These are phyloP conservation scores for Brassica juncea DNA, from an alignment of 345 rosid species.

Conservation along the genomic window DNA sequence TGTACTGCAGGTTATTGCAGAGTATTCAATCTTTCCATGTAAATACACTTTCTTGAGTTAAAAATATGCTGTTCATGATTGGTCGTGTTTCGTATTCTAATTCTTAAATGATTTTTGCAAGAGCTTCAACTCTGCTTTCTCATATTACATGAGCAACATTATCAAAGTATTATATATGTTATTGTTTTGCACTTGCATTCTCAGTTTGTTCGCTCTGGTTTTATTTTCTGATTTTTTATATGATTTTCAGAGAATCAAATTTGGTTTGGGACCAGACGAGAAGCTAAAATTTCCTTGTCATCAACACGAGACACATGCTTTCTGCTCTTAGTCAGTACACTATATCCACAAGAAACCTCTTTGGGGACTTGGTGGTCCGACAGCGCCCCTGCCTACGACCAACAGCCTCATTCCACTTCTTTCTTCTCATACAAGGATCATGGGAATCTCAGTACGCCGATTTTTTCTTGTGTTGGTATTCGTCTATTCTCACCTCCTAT, in stretches of 20 bases:
- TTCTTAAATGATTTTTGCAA: not conserved
- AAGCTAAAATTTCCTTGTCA: slow-evolving; percentile 45
- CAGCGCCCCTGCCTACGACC: slow-evolving; percentile 64
- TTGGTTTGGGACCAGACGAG: slow-evolving; percentile 86
- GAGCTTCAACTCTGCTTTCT: not conserved
- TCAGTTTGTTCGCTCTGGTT: slow-evolving; percentile 4
- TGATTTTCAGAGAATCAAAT: slow-evolving; percentile 66
- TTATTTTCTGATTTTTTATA: slow-evolving; percentile 10
- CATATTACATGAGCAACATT: not conserved
- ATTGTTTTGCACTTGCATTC: slow-evolving; percentile 1
- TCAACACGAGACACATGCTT: slow-evolving; percentile 53
- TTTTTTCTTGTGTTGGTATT: slow-evolving; percentile 88
- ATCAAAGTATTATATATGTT: not conserved
- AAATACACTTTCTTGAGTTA: not conserved
- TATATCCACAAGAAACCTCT: slow-evolving; percentile 51
- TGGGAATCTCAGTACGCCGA: slow-evolving; percentile 84
- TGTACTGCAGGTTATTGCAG: not conserved
- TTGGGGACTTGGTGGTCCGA: slow-evolving; percentile 78
- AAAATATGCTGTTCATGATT: not conserved
- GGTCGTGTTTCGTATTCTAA: not conserved
- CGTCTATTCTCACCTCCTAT: slow-evolving; percentile 61
- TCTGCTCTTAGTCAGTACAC: slow-evolving; percentile 62
- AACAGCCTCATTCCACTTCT: not conserved
- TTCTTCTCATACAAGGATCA: slow-evolving; percentile 70
- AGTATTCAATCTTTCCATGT: not conserved